Evolutionary conservation across 306 rosid genomes (phyloP), one percentile per base, ranked within the genome.

Genomic region (Quercus glauca): DNA sequence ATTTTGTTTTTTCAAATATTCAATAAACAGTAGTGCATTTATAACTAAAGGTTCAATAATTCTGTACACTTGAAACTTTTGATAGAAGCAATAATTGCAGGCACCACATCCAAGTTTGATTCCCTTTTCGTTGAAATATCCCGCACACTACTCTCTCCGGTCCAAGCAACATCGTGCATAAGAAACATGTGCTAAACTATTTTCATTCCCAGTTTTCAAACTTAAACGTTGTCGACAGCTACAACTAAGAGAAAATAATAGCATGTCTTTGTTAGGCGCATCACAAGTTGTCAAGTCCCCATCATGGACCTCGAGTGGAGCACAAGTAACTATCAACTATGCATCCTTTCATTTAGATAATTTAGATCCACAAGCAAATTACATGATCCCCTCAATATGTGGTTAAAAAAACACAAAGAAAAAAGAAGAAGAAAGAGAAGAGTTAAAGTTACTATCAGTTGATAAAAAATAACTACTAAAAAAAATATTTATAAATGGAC

Each of bases 201-300:
- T 17, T 28, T 28, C 18, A 6, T 60, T 28, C 5, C 28, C 18
- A 64, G 6, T 18, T 21, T 67, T n/a, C 15, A 2, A 68, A 35
- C 53, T 6, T 19, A n/a, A 2, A 35, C 17, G 28, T 19, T 19
- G 72, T 10, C 51, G 26, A 67, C 72, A 67, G 51, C 72, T 35
- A 7, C n/a, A 35, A 17, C 17, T 67, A 2, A 4, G 6, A 0
- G 6, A 7, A 18, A 33, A 19, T 31, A 67, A 8, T 18, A 4
- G 52, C 26, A 20, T 52, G 68, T 73, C n/a, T 72, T 23, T 29
- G 29, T 33, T 12, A 10, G 63, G 56, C 65, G 18, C 60, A 76
- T 5, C 6, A 17, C 73, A 60, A 79, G 65, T 60, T 79, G 83
- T 52, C 9, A 5, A 18, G 73, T 73, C 78, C 20, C 77, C 3